These are phyloP conservation scores for fission yeast (Schizosaccharomyces pombe) DNA, from an alignment of 805 yeast species.

Conservation along the genomic window DNA sequence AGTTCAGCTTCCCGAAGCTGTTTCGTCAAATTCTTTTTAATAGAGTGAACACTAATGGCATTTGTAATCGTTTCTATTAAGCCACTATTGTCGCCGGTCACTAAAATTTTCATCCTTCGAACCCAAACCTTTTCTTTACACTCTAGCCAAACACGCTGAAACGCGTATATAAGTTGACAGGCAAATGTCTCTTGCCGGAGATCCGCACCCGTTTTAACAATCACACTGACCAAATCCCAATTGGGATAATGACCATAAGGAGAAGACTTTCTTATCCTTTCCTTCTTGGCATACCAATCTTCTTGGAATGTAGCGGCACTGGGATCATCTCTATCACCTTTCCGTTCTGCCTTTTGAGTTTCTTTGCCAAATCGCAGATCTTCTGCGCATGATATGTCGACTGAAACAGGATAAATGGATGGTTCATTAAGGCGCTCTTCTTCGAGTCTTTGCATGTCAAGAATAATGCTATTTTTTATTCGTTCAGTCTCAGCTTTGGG, in stretches of 20 bases:
- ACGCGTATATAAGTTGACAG: conserved; percentile 72
- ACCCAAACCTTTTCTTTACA: conserved; percentile 65
- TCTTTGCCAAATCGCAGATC: background rate
- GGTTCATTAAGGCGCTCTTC: conserved; percentile 3
- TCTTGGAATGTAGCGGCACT: conserved; percentile 52
- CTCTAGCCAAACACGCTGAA: conserved; percentile 62
- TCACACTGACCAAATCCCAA: conserved; percentile 90
- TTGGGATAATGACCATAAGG: conserved; percentile 65
- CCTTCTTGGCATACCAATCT: conserved; percentile 72
- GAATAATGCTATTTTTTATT: conserved; percentile 44
- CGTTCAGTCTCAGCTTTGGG: conserved; percentile 37
- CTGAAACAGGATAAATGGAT: background rate
- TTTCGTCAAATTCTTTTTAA: conserved; percentile 63
- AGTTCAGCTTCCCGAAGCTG: conserved; percentile 37
- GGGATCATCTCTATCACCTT: conserved; percentile 17
- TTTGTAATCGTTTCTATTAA: conserved; percentile 89
- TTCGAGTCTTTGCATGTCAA: conserved; percentile 43
- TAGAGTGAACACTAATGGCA: conserved; percentile 81
- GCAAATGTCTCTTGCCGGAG: conserved; percentile 94
- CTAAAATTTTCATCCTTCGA: conserved; percentile 71
- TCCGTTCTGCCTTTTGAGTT: conserved; percentile 7
- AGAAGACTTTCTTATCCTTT: conserved; percentile 54
- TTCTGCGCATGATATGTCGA: background rate
- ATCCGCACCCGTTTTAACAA: conserved; percentile 91
- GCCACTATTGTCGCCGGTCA: conserved; percentile 78